Base-by-base conservation (phyloP, 2,329 filamentous ascomycete genomes). In the Colletotrichum simmondsii region DNA sequence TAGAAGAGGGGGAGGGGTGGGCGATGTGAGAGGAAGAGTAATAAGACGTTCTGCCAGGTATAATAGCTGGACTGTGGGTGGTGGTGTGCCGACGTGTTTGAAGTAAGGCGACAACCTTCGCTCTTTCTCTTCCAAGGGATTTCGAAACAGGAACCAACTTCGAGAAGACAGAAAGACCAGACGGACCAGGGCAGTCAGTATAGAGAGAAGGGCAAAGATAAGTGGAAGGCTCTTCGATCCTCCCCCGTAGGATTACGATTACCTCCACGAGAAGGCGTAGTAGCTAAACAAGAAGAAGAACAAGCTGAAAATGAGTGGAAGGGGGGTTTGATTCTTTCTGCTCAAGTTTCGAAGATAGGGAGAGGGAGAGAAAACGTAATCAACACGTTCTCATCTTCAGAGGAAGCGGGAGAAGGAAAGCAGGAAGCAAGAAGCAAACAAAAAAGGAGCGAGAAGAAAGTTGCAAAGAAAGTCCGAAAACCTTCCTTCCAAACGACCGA, bases 241-340 rank as follows among this genome's bases (percentile, higher is more conserved):
- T 66, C 46, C 52, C 30, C 42, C 54, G 54, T 65, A 60, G 60
- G 70, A 72, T 72, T 65, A 72, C 49, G 59, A 72, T 70, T 69
- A 72, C 65, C 65, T 54, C 59, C 49, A 16, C 22, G 16, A 22
- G 2, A 53, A 49, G 32, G 30, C 22, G 30, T 16, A 63, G 57
- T 3, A 22, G 10, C 5, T 32, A 10, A 32, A 32, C 30, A 32
- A 46, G 32, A 60, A 28, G 7, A 11, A 49, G 30, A 32, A 42
- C 11, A 26, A 14, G 19, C 42, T n/a, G 14, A 10, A 49, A 61
- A 67, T 61, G 68, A 63, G 53, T 28, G 65, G 35, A 49, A 32
- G 24, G 30, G 65, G 35, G 35, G 4, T 10, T n/a, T 10, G 8
- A 12, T 68, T n/a, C 12, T 30, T 37, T 12, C 24, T 54, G 28